Conservation (phyloP, 2,329 filamentous ascomycete genomes). For the Penicillium sp. region DNA sequence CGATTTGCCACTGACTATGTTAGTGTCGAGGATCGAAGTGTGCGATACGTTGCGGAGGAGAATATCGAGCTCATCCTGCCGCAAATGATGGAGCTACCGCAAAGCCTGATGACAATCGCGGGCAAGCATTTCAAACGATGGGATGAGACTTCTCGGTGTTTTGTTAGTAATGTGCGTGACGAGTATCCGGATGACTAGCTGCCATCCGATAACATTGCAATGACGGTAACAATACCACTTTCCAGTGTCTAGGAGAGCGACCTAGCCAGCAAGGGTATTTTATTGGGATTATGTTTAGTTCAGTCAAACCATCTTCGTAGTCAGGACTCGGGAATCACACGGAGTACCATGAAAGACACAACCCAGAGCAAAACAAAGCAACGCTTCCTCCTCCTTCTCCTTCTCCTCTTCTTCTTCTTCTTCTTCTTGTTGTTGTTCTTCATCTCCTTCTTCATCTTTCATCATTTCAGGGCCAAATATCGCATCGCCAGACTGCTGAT, state of each 20-base stretch:
- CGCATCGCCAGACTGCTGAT: not conserved
- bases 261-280: no score
- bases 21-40: slow-evolving; percentile 66
- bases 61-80: slow-evolving; percentile 68
- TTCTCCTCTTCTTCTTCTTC: no score
- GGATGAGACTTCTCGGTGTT: slow-evolving; percentile 64
- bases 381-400: no score
- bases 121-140: slow-evolving; percentile 89
- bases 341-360: no score
- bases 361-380: no score
- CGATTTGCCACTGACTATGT: slow-evolving; percentile 10
- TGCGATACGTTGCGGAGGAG: slow-evolving; percentile 76
- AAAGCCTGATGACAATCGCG: slow-evolving; percentile 63
- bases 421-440: no score
- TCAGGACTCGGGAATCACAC: no score
- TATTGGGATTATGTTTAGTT: no score
- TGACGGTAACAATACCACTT: not conserved
- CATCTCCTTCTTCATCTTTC: no score
- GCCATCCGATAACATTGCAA: not conserved
- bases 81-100: slow-evolving; percentile 53
- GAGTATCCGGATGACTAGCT: slow-evolving; percentile 80
- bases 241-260: not conserved
- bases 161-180: slow-evolving; percentile 80
- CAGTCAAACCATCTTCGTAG: no score
- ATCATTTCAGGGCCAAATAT: not conserved